These are phyloP conservation scores for Colletotrichum sp. DNA, from an alignment of 2,329 filamentous ascomycete genomes.

Conservation along the genomic window DNA sequence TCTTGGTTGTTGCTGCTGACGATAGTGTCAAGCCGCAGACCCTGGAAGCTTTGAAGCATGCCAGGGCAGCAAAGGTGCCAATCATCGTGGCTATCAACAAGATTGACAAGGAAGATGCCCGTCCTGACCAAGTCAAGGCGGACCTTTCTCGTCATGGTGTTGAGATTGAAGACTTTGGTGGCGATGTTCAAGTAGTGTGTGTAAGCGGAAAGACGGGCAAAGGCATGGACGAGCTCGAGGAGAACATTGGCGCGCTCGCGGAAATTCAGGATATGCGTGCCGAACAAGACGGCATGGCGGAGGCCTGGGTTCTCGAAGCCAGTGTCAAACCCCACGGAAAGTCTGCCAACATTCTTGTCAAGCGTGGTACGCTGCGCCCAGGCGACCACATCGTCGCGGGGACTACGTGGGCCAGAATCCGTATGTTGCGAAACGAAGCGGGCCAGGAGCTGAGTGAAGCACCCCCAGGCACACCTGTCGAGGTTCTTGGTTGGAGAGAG, in stretches of 20 bases:
- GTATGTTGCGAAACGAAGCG: conserved; percentile 83
- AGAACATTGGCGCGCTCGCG: conserved; percentile 83
- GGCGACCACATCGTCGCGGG: conserved; percentile 90
- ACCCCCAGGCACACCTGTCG: conserved; percentile 86
- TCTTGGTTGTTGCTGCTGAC: conserved; percentile 94
- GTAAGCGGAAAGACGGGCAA: conserved; percentile 94
- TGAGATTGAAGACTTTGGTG: conserved; percentile 93
- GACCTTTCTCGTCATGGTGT: conserved; percentile 85
- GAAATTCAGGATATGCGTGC: conserved; percentile 92
- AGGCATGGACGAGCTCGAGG: conserved; percentile 91
- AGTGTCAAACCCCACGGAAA: conserved; percentile 85
- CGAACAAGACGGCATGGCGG: conserved; percentile 75
- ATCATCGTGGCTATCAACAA: conserved; percentile 99
- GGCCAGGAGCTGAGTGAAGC: conserved; percentile 75
- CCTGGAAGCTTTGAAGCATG: conserved; percentile 94
- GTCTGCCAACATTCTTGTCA: conserved; percentile 87
- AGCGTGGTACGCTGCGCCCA: conserved; percentile 80
- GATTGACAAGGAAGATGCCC: conserved; percentile 85
- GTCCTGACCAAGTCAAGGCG: conserved; percentile 83
- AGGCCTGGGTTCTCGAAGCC: conserved; percentile 94
- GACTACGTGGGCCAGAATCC: conserved; percentile 85
- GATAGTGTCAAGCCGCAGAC: conserved; percentile 98
- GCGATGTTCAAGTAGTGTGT: conserved; percentile 88
- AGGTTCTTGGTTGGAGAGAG: conserved; percentile 93
- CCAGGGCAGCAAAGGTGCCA: conserved; percentile 83